phyloP scores from a whole-genome alignment of 2,329 filamentous ascomycete species.

The Hymenoscyphus linearis region DNA sequence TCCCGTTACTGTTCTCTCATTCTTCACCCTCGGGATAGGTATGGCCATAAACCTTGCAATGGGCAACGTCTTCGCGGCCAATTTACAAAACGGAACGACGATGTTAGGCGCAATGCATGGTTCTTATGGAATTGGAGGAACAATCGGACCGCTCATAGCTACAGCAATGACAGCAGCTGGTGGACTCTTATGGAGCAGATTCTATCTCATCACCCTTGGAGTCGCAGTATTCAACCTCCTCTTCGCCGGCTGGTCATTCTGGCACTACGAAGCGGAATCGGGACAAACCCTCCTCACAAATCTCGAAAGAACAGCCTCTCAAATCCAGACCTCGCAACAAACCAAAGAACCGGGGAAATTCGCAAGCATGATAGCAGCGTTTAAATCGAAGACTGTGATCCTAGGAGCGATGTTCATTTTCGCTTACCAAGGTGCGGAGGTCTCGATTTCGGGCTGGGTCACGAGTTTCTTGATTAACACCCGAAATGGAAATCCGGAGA shows the following conservation, averaged over 20 bases:
- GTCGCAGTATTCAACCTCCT: constrained; percentile 52
- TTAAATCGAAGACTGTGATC: constrained; percentile 52
- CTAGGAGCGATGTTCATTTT: constrained; percentile 79
- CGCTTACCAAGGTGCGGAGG: constrained; percentile 79
- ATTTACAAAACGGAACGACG: constrained; percentile 47
- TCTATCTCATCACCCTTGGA: constrained; percentile 63
- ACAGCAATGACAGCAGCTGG: constrained; percentile 62
- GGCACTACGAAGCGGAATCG: constrained; percentile 60
- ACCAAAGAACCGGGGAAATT: constrained; percentile 33
- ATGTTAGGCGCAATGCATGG: constrained; percentile 62
- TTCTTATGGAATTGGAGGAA: constrained; percentile 60
- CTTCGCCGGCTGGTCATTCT: constrained; percentile 63
- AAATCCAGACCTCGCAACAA: constrained; percentile 11
- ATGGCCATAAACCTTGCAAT: constrained; percentile 52
- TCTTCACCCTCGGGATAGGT: constrained; percentile 61
- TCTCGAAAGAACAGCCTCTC: constrained; percentile 38
- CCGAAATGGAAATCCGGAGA: constrained; percentile 61
- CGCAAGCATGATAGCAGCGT: constrained; percentile 38
- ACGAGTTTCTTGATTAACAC: constrained; percentile 76
- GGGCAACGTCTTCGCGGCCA: constrained; percentile 54
- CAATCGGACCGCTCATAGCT: constrained; percentile 64
- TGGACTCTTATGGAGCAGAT: constrained; percentile 60
- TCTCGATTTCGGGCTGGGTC: constrained; percentile 80
- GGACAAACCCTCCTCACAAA: constrained; percentile 37
- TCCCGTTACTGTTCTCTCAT: constrained; percentile 58